Conservation (phyloP, 2,329 filamentous ascomycete genomes). For the Dothistroma septosporum region DNA sequence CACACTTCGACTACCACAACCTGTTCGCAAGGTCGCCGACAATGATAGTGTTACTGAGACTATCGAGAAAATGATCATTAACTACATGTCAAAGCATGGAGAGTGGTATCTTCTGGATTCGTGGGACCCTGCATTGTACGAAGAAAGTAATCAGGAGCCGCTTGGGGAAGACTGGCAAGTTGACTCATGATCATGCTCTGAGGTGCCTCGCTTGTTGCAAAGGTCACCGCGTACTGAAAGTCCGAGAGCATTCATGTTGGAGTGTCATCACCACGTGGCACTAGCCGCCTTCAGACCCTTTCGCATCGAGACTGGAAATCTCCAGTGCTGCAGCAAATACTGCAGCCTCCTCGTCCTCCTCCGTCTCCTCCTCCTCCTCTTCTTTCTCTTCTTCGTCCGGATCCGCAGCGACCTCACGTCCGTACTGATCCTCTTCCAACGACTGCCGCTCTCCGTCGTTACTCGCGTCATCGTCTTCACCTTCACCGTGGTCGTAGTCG, state of each 20-base stretch:
- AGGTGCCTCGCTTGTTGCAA: too few species aligned
- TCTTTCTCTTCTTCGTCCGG: too few species aligned
- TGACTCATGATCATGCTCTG: background rate
- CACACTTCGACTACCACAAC: background rate
- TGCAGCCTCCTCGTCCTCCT: too few species aligned
- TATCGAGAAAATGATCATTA: background rate
- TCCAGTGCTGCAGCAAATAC: too few species aligned
- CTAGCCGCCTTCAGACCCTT: too few species aligned
- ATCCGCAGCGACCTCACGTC: too few species aligned
- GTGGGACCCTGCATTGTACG: background rate
- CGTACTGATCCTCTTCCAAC: too few species aligned
- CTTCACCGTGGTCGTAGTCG: slow-evolving; percentile 6
- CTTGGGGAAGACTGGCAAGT: background rate
- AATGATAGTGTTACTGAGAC: background rate
- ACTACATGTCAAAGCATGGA: slow-evolving; percentile 2
- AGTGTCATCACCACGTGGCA: too few species aligned
- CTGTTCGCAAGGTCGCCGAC: background rate
- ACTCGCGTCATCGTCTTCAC: background rate
- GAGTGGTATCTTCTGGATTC: background rate
- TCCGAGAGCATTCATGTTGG: too few species aligned
- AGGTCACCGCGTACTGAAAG: too few species aligned
- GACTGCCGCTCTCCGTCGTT: background rate
- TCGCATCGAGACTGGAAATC: too few species aligned
- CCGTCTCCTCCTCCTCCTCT: too few species aligned
- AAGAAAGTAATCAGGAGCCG: background rate